Conservation (phyloP, 2,329 filamentous ascomycete genomes). For the Herpotrichia juniperi region DNA sequence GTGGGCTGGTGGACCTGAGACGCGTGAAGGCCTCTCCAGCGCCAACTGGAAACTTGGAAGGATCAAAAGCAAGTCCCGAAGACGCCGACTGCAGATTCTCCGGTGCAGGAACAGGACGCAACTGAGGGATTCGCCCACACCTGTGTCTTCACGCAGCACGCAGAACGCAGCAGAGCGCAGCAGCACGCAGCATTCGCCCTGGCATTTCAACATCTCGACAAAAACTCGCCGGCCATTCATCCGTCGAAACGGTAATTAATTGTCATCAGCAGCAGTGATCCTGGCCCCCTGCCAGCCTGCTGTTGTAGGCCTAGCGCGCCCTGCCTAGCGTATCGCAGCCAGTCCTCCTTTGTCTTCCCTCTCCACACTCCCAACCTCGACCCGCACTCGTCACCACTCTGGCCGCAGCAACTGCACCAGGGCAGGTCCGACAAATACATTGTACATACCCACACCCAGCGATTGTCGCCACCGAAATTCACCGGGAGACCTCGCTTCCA, state of each 20-base stretch:
- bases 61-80: no score
- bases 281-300: neutral
- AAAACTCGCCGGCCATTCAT: neutral
- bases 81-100: neutral
- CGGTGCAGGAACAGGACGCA: neutral
- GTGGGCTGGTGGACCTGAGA: neutral
- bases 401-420: conserved; percentile 11
- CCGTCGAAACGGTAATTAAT: neutral
- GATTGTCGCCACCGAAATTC: conserved; percentile 18
- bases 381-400: conserved; percentile 6
- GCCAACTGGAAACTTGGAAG: neutral
- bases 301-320: conserved; percentile 1
- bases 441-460: conserved; percentile 21
- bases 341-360: conserved; percentile 11
- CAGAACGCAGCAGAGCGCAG: no score
- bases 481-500: conserved; percentile 3
- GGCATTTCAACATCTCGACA: neutral
- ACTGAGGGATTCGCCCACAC: no score
- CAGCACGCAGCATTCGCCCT: neutral
- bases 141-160: no score
- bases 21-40: neutral
- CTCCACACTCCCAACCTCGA: conserved; percentile 2
- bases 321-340: neutral
- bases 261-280: conserved; percentile 7
- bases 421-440: conserved; percentile 28